These are phyloP conservation scores for Trichoderma brevicompactum DNA, from an alignment of 2,329 filamentous ascomycete species.

Conservation along the genomic window DNA sequence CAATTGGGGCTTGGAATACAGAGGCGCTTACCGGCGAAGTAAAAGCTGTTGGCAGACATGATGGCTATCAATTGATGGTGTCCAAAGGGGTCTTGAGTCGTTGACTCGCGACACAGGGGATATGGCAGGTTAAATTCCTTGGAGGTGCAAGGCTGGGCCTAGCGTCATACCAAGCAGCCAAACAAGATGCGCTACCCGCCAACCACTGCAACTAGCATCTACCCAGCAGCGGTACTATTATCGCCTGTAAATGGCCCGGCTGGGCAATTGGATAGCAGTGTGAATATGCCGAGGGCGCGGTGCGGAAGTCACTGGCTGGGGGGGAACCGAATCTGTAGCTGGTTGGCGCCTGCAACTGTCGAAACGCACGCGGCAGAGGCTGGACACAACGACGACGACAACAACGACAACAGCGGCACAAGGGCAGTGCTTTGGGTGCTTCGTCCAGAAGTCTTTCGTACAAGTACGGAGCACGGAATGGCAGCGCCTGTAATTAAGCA, in stretches of 20 bases:
- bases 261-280: too few relatives aligned
- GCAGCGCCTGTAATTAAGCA: background rate
- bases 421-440: background rate
- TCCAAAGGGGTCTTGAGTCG: slow-evolving; percentile 26
- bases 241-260: background rate
- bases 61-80: slow-evolving; percentile 23
- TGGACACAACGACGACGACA: background rate
- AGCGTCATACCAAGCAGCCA: slow-evolving; percentile 40
- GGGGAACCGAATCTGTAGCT: background rate
- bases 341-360: background rate
- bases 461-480: background rate
- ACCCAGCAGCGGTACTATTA: slow-evolving; percentile 5
- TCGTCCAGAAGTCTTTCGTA: too few relatives aligned
- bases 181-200: slow-evolving; percentile 30
- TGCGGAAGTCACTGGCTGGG: slow-evolving; percentile 3
- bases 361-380: slow-evolving; percentile 10
- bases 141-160: slow-evolving; percentile 37
- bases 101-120: slow-evolving; percentile 25
- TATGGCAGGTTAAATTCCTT: slow-evolving; percentile 40
- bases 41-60: slow-evolving; percentile 29
- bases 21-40: slow-evolving; percentile 27
- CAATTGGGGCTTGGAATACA: background rate
- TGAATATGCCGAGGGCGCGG: background rate
- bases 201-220: background rate
- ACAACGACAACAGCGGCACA: background rate